Conservation (phyloP, 495 filamentous ascomycete genomes). For the Ascodesmis nigricans region DNA sequence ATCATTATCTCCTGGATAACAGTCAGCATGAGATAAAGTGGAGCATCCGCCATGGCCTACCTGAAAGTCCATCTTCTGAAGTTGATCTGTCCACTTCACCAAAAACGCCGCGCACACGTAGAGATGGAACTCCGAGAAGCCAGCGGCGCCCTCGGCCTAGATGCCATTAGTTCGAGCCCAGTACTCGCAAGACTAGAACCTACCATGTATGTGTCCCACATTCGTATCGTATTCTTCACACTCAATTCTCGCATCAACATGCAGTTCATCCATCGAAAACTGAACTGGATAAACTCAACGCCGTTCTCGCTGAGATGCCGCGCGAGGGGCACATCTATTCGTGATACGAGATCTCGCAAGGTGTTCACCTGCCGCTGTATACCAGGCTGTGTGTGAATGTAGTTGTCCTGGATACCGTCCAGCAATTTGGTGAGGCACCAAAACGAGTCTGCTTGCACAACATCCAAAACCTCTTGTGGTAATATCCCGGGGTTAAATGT, state of each 20-base stretch:
- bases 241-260: conserved; percentile 92
- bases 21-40: neutral
- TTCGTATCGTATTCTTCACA: conserved; percentile 83
- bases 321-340: conserved; percentile 67
- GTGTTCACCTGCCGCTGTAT: conserved; percentile 85
- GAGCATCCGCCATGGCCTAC: conserved; percentile 21
- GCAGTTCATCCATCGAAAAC: conserved; percentile 99
- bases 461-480: conserved; percentile 74
- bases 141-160: conserved; percentile 78
- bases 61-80: conserved; percentile 91
- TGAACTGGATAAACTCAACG: conserved; percentile 97
- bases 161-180: neutral
- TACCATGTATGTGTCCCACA: conserved; percentile 99
- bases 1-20: conserved; percentile 74
- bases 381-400: conserved; percentile 89
- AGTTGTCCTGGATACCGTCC: conserved; percentile 96
- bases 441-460: conserved; percentile 92
- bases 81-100: conserved; percentile 92
- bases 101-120: conserved; percentile 97
- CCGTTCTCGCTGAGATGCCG: conserved; percentile 74
- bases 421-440: conserved; percentile 95
- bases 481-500: conserved; percentile 64
- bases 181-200: conserved; percentile 13
- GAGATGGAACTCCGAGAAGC: conserved; percentile 91
- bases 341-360: conserved; percentile 64